A percentile compares a stretch with the other conserved stretches of the same genome.
Evolutionary conservation across 805 yeast species (phyloP).

Genomic region (Zygosaccharomyces siamensis): DNA sequence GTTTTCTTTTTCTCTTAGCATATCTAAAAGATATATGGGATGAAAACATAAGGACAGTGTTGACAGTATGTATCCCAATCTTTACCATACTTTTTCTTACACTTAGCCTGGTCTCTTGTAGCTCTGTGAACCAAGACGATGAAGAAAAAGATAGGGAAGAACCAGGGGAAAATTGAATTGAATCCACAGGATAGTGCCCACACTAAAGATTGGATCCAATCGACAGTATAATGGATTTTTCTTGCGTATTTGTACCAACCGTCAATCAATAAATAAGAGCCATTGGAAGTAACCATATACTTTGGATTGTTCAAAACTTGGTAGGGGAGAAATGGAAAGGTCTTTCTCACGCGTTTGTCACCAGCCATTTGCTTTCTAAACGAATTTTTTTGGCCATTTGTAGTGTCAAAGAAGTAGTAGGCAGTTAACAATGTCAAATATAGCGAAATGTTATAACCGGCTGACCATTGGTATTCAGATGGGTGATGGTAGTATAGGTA

Average conservation of each 20-base stretch:
- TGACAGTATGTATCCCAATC: slow-evolving; percentile 88
- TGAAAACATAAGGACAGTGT: slow-evolving; percentile 86
- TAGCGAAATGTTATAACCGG: slow-evolving; percentile 52
- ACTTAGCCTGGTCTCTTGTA: slow-evolving; percentile 77
- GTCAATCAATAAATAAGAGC: slow-evolving; percentile 78
- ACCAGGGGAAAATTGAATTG: slow-evolving; percentile 88
- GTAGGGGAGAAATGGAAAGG: slow-evolving; percentile 91
- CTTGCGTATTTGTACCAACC: slow-evolving; percentile 96
- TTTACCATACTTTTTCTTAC: slow-evolving; percentile 81
- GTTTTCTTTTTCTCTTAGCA: not conserved
- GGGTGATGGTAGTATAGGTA: slow-evolving; percentile 82
- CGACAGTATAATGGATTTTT: slow-evolving; percentile 93
- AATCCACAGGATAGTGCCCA: slow-evolving; percentile 94
- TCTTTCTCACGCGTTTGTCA: slow-evolving; percentile 66
- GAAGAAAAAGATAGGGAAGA: slow-evolving; percentile 88
- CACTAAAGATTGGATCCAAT: slow-evolving; percentile 76
- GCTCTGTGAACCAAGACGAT: slow-evolving; percentile 86
- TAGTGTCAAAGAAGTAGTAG: slow-evolving; percentile 90
- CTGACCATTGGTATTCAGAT: slow-evolving; percentile 69
- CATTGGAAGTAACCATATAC: slow-evolving; percentile 79
- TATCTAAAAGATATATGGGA: slow-evolving; percentile 71
- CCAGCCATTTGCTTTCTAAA: slow-evolving; percentile 85
- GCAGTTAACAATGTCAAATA: slow-evolving; percentile 57
- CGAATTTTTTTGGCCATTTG: slow-evolving; percentile 90
- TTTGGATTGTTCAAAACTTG: slow-evolving; percentile 78